Conservation (phyloP, 768 basidiomycete genomes). For the Auricularia cornea region DNA sequence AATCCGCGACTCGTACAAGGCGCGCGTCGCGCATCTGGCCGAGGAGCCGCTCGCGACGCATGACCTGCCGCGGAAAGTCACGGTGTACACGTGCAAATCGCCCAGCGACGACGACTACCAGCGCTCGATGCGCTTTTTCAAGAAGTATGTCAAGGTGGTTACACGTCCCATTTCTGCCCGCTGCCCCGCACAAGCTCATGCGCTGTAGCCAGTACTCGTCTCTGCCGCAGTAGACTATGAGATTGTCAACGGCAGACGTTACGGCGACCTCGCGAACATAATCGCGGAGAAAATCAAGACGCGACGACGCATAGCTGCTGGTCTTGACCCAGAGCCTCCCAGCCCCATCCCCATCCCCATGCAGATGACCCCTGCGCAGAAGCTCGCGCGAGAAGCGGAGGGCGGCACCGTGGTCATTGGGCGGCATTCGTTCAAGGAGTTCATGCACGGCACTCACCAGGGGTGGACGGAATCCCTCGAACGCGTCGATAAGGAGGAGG, state of each 20-base stretch:
- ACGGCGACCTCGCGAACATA: conserved; percentile 76
- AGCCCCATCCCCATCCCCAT: conserved; percentile 41
- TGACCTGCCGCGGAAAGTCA: conserved; percentile 68
- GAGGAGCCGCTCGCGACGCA: conserved; percentile 56
- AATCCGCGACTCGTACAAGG: conserved; percentile 71
- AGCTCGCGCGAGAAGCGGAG: conserved; percentile 52
- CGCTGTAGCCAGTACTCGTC: conserved; percentile 75
- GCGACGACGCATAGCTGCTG: conserved; percentile 58
- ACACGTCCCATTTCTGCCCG: neutral
- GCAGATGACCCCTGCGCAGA: conserved; percentile 42
- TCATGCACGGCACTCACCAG: conserved; percentile 72
- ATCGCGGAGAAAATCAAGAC: conserved; percentile 65
- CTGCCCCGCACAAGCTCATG: neutral
- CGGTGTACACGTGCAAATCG: conserved; percentile 84
- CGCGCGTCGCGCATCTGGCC: conserved; percentile 69
- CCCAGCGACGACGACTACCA: conserved; percentile 92
- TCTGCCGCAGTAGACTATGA: conserved; percentile 93
- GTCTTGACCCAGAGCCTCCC: conserved; percentile 44
- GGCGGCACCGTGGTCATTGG: conserved; percentile 85
- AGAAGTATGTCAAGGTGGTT: conserved; percentile 91
- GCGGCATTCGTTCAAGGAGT: conserved; percentile 89
- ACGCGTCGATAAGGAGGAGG: conserved; percentile 62
- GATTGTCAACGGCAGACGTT: conserved; percentile 67
- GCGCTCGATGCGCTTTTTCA: conserved; percentile 78
- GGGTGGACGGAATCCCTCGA: conserved; percentile 77